Conservation (phyloP, 805 yeast species). For the Pichia phayaonensis region DNA sequence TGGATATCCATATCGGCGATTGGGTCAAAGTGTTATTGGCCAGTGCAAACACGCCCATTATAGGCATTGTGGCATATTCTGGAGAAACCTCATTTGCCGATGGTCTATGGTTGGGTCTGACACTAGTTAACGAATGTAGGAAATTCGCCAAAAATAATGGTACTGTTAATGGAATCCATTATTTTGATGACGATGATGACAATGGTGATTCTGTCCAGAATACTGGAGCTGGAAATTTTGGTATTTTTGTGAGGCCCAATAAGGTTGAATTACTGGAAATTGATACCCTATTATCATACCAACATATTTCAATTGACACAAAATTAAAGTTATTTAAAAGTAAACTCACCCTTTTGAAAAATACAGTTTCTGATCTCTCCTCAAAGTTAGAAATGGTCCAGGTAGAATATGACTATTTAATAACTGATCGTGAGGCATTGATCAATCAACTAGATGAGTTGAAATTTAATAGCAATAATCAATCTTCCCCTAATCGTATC, state of each 20-base stretch:
- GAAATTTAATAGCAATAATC: no score
- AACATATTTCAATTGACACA: neutral
- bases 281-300: neutral
- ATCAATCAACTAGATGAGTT: neutral
- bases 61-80: slow-evolving; percentile 41
- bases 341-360: no score
- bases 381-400: neutral
- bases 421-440: neutral
- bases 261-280: neutral
- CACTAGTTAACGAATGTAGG: slow-evolving; percentile 25
- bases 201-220: neutral
- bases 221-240: neutral
- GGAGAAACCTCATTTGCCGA: slow-evolving; percentile 53
- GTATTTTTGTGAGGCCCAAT: slow-evolving; percentile 1
- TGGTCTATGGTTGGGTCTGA: slow-evolving; percentile 51
- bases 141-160: slow-evolving; percentile 45
- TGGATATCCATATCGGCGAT: neutral
- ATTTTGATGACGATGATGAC: slow-evolving; percentile 29
- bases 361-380: neutral
- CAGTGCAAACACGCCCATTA: neutral
- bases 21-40: neutral
- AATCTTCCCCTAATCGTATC: neutral
- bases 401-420: neutral
- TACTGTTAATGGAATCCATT: slow-evolving; percentile 34
- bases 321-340: no score